Percentiles rank a stretch among this genome's conserved stretches.
These are phyloP conservation scores for Cicer arietinum DNA, from an alignment of 306 rosid species.

Conservation along the genomic window DNA sequence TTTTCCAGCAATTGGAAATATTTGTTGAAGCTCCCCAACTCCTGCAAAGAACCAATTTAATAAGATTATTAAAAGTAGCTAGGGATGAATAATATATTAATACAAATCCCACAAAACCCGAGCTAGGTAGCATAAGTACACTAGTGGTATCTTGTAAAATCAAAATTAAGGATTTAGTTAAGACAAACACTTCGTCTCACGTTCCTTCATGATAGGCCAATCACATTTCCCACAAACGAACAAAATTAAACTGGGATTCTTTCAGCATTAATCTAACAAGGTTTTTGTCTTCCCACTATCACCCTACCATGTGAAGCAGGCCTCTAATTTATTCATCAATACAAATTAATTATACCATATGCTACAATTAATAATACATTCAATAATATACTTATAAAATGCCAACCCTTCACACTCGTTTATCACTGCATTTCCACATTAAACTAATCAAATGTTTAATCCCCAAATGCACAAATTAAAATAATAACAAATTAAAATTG, in stretches of 20 bases:
- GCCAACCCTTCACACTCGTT: constrained; percentile 60
- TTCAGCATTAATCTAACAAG: constrained; percentile 48
- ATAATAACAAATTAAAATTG: not conserved
- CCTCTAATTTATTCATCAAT: constrained; percentile 43
- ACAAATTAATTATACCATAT: not conserved
- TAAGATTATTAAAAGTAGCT: constrained; percentile 37
- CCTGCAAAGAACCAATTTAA: constrained; percentile 29
- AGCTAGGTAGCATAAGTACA: constrained; percentile 33
- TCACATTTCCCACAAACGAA: constrained; percentile 50
- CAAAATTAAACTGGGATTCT: constrained; percentile 87
- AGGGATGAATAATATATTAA: constrained; percentile 34
- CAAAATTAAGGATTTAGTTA: constrained; percentile 46
- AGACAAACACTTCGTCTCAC: constrained; percentile 70
- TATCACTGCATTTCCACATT: constrained; percentile 49
- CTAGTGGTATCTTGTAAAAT: constrained; percentile 37
- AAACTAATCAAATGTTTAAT: constrained; percentile 49
- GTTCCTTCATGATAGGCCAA: constrained; percentile 62
- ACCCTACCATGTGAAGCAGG: constrained; percentile 75
- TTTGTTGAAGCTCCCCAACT: constrained; percentile 19
- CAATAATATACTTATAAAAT: constrained; percentile 40
- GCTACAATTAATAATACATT: constrained; percentile 10
- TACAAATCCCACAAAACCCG: constrained; percentile 45
- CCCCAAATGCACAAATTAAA: constrained; percentile 30
- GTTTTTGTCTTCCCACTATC: constrained; percentile 54
- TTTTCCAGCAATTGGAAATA: constrained; percentile 16